Evolutionary conservation across 495 filamentous ascomycete genomes (phyloP), one percentile per base, ranked within the genome.

Genomic region (Xylaria curta): DNA sequence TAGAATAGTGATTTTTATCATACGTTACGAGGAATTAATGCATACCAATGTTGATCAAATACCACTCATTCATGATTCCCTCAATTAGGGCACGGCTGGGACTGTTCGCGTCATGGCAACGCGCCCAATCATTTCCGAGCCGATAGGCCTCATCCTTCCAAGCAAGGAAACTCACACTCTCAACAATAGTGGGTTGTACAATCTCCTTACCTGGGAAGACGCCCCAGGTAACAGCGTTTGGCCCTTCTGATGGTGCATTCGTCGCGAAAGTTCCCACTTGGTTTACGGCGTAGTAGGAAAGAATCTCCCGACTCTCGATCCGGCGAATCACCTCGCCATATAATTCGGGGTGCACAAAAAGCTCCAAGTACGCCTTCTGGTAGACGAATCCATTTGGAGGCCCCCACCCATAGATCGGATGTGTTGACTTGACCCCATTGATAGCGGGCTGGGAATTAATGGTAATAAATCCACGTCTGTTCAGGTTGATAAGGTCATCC

Each of bases 121-220:
- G 92, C 28, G 93, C 91, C 97, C 97, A 99, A 76, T 98, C 95
- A 65, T 91, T 86, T 58, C 97, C 97, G 28, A 99, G 88, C 68
- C 91, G 89, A 83, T 91, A 99, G 19, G 97, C 97, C 79, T 99
- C 97, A 74, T 99, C 97, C 84, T 97, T 97, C 97, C 97, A 99
- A 33, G 97, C 97, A 66, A 99, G 81, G 88, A 99, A 99, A 82
- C 93, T 96, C 81, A 98, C 90, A 8, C 94, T 97, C 82, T 99
- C 97, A 59, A 98, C 95, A 72, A 99, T 97, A n/a, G 97, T 99
- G 13, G 97, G 97, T 80, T 99, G 97, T 56, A 99, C 94, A 77
- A 99, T 98, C 81, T 99, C 97, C 78, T 97, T 96, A 44, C 96
- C 96, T 13, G 97, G 95, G 84, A 98, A 99, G 56, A 98, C 97